Conservation (phyloP, 2,329 filamentous ascomycete species). For the Coniochaeta prunicola region DNA sequence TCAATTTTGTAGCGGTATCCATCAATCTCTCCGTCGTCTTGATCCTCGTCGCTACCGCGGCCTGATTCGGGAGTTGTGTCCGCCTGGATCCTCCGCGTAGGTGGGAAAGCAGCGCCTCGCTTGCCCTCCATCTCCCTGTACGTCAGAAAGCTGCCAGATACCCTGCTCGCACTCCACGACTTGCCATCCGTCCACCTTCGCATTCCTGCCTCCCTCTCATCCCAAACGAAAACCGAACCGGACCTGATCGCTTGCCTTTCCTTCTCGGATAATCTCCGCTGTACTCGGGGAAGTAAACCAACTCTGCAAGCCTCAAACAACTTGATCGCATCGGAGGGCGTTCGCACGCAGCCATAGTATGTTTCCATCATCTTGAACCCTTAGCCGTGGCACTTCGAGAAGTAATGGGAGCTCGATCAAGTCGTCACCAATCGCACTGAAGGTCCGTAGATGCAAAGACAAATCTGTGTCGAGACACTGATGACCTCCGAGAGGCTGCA, state of each 20-base stretch:
- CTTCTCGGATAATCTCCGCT: conserved; percentile 90
- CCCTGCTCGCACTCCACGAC: conserved; percentile 95
- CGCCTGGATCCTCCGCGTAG: conserved; percentile 41
- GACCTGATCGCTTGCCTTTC: conserved; percentile 94
- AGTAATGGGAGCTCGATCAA: neutral
- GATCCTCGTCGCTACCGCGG: conserved; percentile 76
- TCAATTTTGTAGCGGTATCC: conserved; percentile 94
- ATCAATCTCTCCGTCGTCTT: conserved; percentile 77
- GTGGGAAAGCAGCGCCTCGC: conserved; percentile 69
- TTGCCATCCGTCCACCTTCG: conserved; percentile 97
- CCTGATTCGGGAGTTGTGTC: conserved; percentile 80
- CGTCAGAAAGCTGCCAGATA: conserved; percentile 94
- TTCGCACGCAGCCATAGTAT: conserved; percentile 89
- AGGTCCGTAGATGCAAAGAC: neutral
- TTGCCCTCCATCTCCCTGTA: conserved; percentile 99
- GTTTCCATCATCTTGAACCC: conserved; percentile 68
- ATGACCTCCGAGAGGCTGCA: neutral
- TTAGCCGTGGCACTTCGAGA: neutral
- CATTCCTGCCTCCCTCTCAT: conserved; percentile 97
- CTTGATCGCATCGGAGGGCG: conserved; percentile 94
- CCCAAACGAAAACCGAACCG: conserved; percentile 99
- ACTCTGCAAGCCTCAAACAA: conserved; percentile 95
- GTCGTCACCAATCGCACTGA: neutral
- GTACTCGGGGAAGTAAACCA: conserved; percentile 82
- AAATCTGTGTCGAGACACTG: neutral